These are phyloP conservation scores for Pseudogymnoascus sp. DNA, from an alignment of 2,329 filamentous ascomycete genomes.

Conservation along the genomic window DNA sequence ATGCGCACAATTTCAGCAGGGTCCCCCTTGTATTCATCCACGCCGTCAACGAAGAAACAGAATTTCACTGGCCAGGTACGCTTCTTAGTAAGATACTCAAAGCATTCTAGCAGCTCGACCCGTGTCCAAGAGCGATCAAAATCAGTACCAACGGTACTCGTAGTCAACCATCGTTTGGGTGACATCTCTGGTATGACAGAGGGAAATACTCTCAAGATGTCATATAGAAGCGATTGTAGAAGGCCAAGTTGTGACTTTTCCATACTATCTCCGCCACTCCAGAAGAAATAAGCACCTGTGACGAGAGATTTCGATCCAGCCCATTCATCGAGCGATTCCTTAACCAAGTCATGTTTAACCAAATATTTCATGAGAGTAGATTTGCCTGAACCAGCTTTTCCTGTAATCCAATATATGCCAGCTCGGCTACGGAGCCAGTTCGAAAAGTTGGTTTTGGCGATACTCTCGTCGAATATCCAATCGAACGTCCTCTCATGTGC, in stretches of 20 bases:
- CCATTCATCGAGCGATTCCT: conserved; percentile 24
- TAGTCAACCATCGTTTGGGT: neutral
- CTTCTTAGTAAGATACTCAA: neutral
- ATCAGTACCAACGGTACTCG: neutral
- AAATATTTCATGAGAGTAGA: conserved; percentile 39
- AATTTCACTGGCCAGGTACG: conserved; percentile 6
- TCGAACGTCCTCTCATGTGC: conserved; percentile 28
- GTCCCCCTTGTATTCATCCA: conserved; percentile 18
- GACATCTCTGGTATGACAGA: neutral
- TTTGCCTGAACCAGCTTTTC: conserved; percentile 41
- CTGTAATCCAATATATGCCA: conserved; percentile 33
- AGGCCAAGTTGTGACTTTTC: neutral
- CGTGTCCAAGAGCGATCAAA: conserved; percentile 2
- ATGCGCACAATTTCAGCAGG: conserved; percentile 1
- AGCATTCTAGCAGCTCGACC: conserved; percentile 5
- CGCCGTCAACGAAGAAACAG: conserved; percentile 18
- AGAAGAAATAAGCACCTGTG: conserved; percentile 39
- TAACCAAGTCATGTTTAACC: conserved; percentile 19
- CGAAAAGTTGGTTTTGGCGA: neutral
- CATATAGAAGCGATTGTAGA: neutral
- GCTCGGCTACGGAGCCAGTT: conserved; percentile 25
- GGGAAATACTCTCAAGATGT: neutral
- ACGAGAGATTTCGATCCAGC: conserved; percentile 12
- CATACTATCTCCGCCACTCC: conserved; percentile 32
- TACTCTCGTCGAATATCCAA: conserved; percentile 31